phyloP scores from a whole-genome alignment of 129 eudicot species.

The Mikania micrantha region DNA sequence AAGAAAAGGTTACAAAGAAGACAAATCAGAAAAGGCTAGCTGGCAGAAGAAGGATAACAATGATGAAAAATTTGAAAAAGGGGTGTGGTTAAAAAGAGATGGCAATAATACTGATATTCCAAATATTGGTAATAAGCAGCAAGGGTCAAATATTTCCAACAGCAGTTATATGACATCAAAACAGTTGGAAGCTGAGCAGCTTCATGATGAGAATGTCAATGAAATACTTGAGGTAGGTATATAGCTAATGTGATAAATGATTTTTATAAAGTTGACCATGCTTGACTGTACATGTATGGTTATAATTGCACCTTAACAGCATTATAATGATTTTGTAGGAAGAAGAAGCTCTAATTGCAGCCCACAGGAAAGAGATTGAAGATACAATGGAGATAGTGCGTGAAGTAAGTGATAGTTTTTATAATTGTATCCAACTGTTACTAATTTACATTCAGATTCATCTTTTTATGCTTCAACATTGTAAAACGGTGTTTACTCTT shows the following conservation, averaged over 20 bases:
- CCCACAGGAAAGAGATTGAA: conserved; percentile 95
- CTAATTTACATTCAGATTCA: neutral
- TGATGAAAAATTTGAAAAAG: conserved; percentile 65
- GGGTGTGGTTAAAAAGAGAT: conserved; percentile 46
- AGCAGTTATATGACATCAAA: conserved; percentile 34
- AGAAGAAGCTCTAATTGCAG: conserved; percentile 93
- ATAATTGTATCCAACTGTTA: neutral
- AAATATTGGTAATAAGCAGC: conserved; percentile 42
- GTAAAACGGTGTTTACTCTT: neutral
- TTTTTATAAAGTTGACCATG: neutral
- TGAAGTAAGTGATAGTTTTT: conserved; percentile 54
- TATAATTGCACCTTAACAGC: neutral
- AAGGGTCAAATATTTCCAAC: conserved; percentile 33
- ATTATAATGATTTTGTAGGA: conserved; percentile 36
- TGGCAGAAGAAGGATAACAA: conserved; percentile 48
- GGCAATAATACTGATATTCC: conserved; percentile 29
- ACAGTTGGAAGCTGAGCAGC: conserved; percentile 46
- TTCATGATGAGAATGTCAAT: conserved; percentile 67
- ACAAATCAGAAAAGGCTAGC: conserved; percentile 51
- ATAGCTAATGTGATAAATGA: neutral
- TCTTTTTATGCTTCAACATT: neutral
- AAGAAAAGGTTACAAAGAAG: conserved; percentile 68
- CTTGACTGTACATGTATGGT: neutral
- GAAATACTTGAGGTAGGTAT: conserved; percentile 88
- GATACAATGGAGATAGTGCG: conserved; percentile 99